These are phyloP conservation scores for Pichia gijzeniarum DNA, from an alignment of 805 yeast species.

Conservation along the genomic window DNA sequence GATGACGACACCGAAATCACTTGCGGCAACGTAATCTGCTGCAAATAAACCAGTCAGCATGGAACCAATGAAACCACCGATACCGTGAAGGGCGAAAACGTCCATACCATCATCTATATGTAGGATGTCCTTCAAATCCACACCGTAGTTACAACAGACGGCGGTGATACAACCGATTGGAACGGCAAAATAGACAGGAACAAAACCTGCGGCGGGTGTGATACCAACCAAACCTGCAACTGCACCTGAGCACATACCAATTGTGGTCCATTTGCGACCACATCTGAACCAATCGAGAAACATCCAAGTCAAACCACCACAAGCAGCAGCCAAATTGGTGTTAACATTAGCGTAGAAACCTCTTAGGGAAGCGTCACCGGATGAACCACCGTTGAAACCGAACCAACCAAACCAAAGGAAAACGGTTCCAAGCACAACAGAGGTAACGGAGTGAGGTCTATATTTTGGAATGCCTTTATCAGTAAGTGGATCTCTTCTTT, in stretches of 20 bases:
- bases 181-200: conserved; percentile 85
- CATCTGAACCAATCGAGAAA: conserved; percentile 80
- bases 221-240: conserved; percentile 92
- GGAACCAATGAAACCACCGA: conserved; percentile 85
- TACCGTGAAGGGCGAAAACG: conserved; percentile 88
- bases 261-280: conserved; percentile 87
- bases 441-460: conserved; percentile 88
- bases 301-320: conserved; percentile 94
- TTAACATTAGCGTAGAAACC: conserved; percentile 91
- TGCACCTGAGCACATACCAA: conserved; percentile 91
- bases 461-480: conserved; percentile 72
- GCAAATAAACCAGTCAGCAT: conserved; percentile 88
- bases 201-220: conserved; percentile 96
- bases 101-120: conserved; percentile 92
- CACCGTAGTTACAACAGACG: conserved; percentile 75
- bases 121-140: conserved; percentile 65
- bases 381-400: conserved; percentile 97
- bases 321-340: conserved; percentile 90
- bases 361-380: conserved; percentile 88
- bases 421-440: conserved; percentile 87
- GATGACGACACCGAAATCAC: conserved; percentile 62
- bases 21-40: conserved; percentile 79
- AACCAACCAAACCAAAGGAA: conserved; percentile 99
- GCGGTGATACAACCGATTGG: conserved; percentile 79
- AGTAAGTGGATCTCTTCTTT: conserved; percentile 78